These are phyloP conservation scores for Ganoderma meredithae DNA, from an alignment of 1,284 basidiomycete genomes.

Conservation along the genomic window DNA sequence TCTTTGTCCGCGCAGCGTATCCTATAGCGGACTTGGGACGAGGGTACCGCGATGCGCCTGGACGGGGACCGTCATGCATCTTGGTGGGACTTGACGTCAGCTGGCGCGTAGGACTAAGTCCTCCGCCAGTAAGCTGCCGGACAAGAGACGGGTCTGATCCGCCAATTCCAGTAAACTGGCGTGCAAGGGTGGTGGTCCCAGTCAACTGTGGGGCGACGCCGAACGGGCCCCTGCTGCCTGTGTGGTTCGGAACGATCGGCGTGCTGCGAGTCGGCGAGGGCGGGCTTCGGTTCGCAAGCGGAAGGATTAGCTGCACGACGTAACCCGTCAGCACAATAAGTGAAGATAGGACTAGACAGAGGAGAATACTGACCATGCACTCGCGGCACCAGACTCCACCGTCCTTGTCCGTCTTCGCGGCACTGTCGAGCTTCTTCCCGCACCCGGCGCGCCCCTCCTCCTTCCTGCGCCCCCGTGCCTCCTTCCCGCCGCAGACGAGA, in stretches of 20 bases:
- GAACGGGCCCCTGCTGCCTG: conserved; percentile 47
- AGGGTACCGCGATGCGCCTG: conserved; percentile 38
- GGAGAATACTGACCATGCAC: conserved; percentile 66
- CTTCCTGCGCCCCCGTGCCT: conserved; percentile 49
- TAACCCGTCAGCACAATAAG: background rate
- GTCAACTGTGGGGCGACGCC: conserved; percentile 61
- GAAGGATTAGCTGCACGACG: conserved; percentile 62
- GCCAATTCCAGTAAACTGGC: conserved; percentile 75
- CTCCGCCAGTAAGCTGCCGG: conserved; percentile 71
- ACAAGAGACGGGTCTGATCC: conserved; percentile 54
- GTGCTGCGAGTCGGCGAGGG: conserved; percentile 55
- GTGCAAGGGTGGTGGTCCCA: conserved; percentile 74
- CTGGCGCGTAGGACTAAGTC: conserved; percentile 66
- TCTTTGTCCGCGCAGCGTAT: conserved; percentile 39
- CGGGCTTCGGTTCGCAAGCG: conserved; percentile 54
- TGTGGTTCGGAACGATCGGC: conserved; percentile 54
- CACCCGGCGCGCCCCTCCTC: conserved; percentile 73
- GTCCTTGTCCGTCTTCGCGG: conserved; percentile 75
- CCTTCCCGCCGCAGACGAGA: conserved; percentile 80
- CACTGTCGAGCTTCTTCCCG: conserved; percentile 82
- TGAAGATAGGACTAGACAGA: conserved; percentile 6
- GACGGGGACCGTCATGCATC: conserved; percentile 41
- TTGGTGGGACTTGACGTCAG: conserved; percentile 47
- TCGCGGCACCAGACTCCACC: conserved; percentile 84
- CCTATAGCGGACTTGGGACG: conserved; percentile 48